Percentiles rank a stretch among this genome's conserved stretches.
These are phyloP conservation scores for Paxillus ammoniavirescens DNA, from an alignment of 768 basidiomycete genomes.

Conservation along the genomic window DNA sequence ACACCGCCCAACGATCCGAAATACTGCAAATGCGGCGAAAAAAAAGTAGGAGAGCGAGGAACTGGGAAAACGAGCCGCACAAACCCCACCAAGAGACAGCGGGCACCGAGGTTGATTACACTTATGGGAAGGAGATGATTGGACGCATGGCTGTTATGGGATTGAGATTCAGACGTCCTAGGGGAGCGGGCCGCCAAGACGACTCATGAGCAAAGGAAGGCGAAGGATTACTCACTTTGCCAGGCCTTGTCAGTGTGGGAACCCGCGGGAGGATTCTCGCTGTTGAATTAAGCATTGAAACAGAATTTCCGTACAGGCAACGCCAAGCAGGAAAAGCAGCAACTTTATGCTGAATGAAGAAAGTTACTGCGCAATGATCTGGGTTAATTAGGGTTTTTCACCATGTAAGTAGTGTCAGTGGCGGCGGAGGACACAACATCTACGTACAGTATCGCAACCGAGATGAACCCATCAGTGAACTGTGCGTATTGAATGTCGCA, in stretches of 20 bases:
- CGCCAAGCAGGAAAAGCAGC: not conserved
- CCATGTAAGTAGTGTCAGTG: too few relatives aligned
- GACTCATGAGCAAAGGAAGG: not conserved
- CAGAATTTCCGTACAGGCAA: not conserved
- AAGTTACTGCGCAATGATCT: not conserved
- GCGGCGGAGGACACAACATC: too few relatives aligned
- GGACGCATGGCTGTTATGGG: not conserved
- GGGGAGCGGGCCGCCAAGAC: conserved; percentile 1
- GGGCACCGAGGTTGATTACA: not conserved
- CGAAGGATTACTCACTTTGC: not conserved
- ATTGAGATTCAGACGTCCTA: not conserved
- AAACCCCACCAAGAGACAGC: conserved; percentile 19
- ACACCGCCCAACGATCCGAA: not conserved
- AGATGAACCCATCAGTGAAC: not conserved
- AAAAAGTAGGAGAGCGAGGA: not conserved
- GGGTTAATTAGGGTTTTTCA: too few relatives aligned
- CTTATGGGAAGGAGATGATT: not conserved
- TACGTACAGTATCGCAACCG: not conserved
- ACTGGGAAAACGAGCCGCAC: conserved; percentile 15
- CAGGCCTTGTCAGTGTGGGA: not conserved
- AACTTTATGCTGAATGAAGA: not conserved
- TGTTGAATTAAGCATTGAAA: not conserved
- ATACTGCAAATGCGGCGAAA: not conserved
- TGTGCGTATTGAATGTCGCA: too few relatives aligned
- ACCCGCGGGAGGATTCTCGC: not conserved